Base-by-base conservation (phyloP, 306 rosid genomes). In the Cicer chorassanicum region DNA sequence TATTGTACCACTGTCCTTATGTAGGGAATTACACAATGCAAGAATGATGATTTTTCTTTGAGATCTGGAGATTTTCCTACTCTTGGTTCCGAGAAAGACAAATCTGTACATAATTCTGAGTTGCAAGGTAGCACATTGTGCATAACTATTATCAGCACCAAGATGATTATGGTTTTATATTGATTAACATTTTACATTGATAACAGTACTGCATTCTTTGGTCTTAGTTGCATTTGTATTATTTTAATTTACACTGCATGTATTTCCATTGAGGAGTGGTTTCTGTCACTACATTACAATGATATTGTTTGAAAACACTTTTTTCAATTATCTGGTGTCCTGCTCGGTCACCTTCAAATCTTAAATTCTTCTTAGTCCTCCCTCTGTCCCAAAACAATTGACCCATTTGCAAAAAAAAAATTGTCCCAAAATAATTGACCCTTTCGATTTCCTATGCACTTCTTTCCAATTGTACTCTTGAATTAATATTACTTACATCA, bases 21-120 rank as follows among this genome's bases (percentile, higher is more conserved):
- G 86, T 81, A 94, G 98, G 96, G 96, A 68, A 81, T 83, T 75
- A 6, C 72, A 29, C 86, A 80, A 57, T 71, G 84, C 68, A 91
- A 87, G 84, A 83, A 82, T 60, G 93, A 86, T 76, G 91, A 76
- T 68, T 94, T 94, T 87, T 90, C 96, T 39, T 84, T 92, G 66
- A 76, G 93, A 74, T 88, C 97, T 68, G 98, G 97, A 82, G 96
- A 94, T 79, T 94, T 94, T 82, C 98, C 98, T 19, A 86, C 96
- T 40, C 98, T 94, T 85, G 96, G 98, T 83, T 90, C 96, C 16
- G 96, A 88, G 55, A 93, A 87, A 83, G 98, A 90, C 73, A 87
- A 84, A 69, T 72, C 84, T 56, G 84, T 76, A 48, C 91, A 80
- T 85, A 82, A 80, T 78, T 81, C 86, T 16, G 93, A 85, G 75